Percentiles rank a stretch among this genome's conserved stretches.
Evolutionary conservation across 2,329 filamentous ascomycete species (phyloP).

Genomic region (Chaetomium olivaceum): DNA sequence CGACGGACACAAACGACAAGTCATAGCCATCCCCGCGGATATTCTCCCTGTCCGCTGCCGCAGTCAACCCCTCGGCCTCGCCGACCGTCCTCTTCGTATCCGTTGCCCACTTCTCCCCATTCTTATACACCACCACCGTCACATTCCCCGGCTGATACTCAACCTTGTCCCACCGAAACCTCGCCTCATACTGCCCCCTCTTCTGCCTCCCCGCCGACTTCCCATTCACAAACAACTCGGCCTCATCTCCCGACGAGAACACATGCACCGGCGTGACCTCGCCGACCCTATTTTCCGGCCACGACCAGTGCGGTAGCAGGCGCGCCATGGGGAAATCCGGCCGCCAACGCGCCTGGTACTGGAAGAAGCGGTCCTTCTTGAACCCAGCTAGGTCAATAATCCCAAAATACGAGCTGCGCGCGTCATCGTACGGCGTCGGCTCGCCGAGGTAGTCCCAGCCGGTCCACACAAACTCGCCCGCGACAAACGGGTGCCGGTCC

Average conservation of each 20-base stretch:
- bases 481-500: conserved; percentile 50
- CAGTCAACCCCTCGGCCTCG: conserved; percentile 39
- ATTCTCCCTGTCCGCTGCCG: conserved; percentile 41
- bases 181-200: conserved; percentile 43
- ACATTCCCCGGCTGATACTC: conserved; percentile 51
- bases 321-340: conserved; percentile 51
- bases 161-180: conserved; percentile 56
- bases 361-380: conserved; percentile 55
- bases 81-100: conserved; percentile 47
- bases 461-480: conserved; percentile 46
- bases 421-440: conserved; percentile 47
- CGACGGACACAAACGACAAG: conserved; percentile 48
- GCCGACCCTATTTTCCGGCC: conserved; percentile 49
- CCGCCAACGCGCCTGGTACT: conserved; percentile 57
- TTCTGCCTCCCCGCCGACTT: conserved; percentile 45
- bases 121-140: conserved; percentile 49
- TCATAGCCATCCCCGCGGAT: conserved; percentile 48
- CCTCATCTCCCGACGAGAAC: conserved; percentile 53
- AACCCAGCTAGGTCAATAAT: conserved; percentile 60
- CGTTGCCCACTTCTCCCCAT: conserved; percentile 49
- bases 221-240: conserved; percentile 57
- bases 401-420: conserved; percentile 56
- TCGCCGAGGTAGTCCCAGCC: conserved; percentile 38
- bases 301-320: conserved; percentile 59
- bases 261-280: conserved; percentile 56